A percentile compares a stretch with the other conserved stretches of the same genome.
These are phyloP conservation scores for Aquilaria yunnanensis DNA, from an alignment of 345 rosid genomes.

Conservation along the genomic window DNA sequence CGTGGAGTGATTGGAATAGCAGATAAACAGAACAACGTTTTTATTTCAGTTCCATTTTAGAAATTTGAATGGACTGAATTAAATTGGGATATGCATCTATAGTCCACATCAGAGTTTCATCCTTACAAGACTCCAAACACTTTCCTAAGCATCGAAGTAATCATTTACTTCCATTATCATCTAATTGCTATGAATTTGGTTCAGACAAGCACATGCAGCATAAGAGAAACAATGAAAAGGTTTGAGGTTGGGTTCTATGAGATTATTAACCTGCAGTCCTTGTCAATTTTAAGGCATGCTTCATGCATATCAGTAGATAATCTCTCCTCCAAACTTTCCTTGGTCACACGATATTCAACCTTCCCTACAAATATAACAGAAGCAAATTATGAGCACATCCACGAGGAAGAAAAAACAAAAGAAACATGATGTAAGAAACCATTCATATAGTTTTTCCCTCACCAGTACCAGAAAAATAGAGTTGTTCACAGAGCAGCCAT, in stretches of 20 bases:
- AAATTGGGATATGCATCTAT: too few species aligned
- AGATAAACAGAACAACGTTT: too few species aligned
- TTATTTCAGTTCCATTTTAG: too few species aligned
- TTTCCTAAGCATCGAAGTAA: too few species aligned
- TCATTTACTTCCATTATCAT: background rate
- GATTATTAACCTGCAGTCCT: slow-evolving; percentile 58
- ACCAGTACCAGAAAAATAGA: too few species aligned
- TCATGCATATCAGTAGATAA: slow-evolving; percentile 56
- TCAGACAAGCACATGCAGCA: slow-evolving; percentile 1
- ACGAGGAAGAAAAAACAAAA: background rate
- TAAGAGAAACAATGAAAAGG: background rate
- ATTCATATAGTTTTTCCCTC: background rate
- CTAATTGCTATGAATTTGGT: background rate
- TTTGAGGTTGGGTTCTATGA: too few species aligned
- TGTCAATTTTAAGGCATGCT: slow-evolving; percentile 54
- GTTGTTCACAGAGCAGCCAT: too few species aligned
- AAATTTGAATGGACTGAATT: too few species aligned
- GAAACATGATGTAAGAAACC: background rate
- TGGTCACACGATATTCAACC: slow-evolving; percentile 43
- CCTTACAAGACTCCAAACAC: too few species aligned
- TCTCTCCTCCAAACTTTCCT: slow-evolving; percentile 70
- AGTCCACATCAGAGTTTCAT: too few species aligned
- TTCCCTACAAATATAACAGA: slow-evolving; percentile 28
- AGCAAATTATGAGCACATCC: background rate
- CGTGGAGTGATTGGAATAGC: too few species aligned